These are phyloP conservation scores for Jacaranda mimosifolia DNA, from an alignment of 257 asterid genomes.

Conservation along the genomic window DNA sequence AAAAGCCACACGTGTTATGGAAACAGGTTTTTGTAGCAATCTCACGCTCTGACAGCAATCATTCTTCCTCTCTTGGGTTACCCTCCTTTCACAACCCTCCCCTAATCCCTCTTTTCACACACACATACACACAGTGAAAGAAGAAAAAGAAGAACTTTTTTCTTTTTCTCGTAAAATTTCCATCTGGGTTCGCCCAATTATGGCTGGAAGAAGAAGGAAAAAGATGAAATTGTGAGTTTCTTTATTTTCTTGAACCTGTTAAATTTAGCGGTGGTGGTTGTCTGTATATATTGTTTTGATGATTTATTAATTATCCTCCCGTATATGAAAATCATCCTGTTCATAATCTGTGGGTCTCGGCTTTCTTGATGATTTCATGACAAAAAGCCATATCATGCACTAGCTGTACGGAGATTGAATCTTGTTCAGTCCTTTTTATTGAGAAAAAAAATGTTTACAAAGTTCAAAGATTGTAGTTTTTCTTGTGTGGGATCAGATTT, in stretches of 20 bases:
- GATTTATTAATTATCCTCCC: not conserved
- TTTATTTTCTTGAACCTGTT: not conserved
- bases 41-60: constrained; percentile 55
- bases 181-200: constrained; percentile 37
- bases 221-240: constrained; percentile 58
- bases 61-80: constrained; percentile 17
- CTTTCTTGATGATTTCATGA: not conserved
- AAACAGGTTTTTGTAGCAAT: constrained; percentile 35
- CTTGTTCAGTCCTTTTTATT: not conserved
- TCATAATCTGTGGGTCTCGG: constrained; percentile 3
- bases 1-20: constrained; percentile 47
- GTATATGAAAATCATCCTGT: not conserved
- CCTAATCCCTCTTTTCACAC: constrained; percentile 14
- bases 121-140: constrained; percentile 9
- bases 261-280: constrained; percentile 8
- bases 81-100: constrained; percentile 35
- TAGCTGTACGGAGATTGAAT: constrained; percentile 14
- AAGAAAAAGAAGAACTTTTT: not conserved
- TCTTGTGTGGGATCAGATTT: constrained; percentile 33
- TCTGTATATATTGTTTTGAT: not conserved
- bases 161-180: constrained; percentile 17
- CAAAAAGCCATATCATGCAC: not conserved
- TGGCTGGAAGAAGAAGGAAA: constrained; percentile 64
- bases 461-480: constrained; percentile 7
- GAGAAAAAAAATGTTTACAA: not conserved